Evolutionary conservation across 129 eudicot species (phyloP).

Genomic region (Glebionis coronaria): DNA sequence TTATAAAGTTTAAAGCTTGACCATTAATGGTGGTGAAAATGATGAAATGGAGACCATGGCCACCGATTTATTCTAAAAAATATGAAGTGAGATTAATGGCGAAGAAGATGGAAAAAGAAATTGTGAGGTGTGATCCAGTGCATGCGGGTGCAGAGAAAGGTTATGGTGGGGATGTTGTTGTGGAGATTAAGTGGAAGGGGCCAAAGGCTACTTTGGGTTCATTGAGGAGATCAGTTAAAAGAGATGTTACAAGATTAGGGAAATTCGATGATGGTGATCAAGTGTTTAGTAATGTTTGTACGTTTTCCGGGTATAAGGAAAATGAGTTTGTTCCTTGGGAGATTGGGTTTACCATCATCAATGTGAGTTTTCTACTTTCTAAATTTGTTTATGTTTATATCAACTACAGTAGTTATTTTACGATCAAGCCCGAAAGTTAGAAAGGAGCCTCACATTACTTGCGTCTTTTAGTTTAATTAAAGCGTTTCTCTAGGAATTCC

Average conservation of each 20-base stretch:
- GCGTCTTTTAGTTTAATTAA: no score
- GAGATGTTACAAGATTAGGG: conserved; percentile 48
- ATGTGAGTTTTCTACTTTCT: conserved; percentile 44
- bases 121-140: conserved; percentile 19
- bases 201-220: conserved; percentile 64
- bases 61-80: conserved; percentile 65
- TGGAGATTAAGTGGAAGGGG: conserved; percentile 94
- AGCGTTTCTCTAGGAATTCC: no score
- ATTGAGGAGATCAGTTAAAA: conserved; percentile 61
- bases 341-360: conserved; percentile 65
- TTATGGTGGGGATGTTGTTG: conserved; percentile 28
- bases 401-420: background rate
- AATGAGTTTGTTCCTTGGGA: conserved; percentile 96
- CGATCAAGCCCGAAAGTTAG: background rate
- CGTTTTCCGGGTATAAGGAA: conserved; percentile 62
- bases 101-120: conserved; percentile 51
- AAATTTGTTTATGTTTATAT: background rate
- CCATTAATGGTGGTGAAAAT: conserved; percentile 80
- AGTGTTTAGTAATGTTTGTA: conserved; percentile 61
- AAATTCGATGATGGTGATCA: conserved; percentile 38
- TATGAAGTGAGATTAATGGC: conserved; percentile 62
- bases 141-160: conserved; percentile 47
- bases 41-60: conserved; percentile 98
- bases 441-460: no score
- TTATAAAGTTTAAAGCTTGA: background rate